These are phyloP conservation scores for Sphaceloma murrayae DNA, from an alignment of 2,329 filamentous ascomycete species.

Conservation along the genomic window DNA sequence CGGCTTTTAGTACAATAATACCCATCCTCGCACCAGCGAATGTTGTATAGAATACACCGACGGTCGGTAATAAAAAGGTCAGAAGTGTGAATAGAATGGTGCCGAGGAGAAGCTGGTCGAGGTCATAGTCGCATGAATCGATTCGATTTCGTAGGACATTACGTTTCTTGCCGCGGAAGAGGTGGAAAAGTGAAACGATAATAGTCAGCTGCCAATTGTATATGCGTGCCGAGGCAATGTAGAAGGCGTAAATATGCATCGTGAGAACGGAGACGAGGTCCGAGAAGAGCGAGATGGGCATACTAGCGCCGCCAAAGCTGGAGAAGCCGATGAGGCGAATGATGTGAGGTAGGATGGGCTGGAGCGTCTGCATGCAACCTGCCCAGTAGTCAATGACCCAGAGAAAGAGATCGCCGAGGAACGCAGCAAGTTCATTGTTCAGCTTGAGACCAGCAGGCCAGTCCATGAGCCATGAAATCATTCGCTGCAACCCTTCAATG, in stretches of 20 bases:
- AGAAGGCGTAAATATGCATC: conserved; percentile 95
- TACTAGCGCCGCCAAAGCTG: conserved; percentile 88
- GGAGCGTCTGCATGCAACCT: conserved; percentile 65
- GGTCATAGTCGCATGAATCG: conserved; percentile 96
- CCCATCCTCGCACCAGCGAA: conserved; percentile 91
- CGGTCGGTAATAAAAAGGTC: conserved; percentile 88
- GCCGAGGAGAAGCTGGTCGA: conserved; percentile 90
- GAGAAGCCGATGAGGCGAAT: conserved; percentile 92
- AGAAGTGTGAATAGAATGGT: conserved; percentile 94
- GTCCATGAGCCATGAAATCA: conserved; percentile 91
- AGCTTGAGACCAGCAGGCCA: conserved; percentile 92
- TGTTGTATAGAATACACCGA: conserved; percentile 92
- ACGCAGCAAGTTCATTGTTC: conserved; percentile 86
- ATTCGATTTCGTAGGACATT: conserved; percentile 96
- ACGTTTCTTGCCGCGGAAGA: conserved; percentile 96
- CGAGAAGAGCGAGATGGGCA: conserved; percentile 93
- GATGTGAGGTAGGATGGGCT: conserved; percentile 71
- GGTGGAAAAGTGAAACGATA: conserved; percentile 92
- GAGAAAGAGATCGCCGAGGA: conserved; percentile 87
- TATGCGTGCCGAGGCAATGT: conserved; percentile 90
- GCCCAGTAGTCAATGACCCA: conserved; percentile 99
- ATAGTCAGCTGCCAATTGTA: conserved; percentile 99
- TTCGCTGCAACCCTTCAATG: conserved; percentile 75
- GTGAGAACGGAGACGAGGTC: conserved; percentile 87
- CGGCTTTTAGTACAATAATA: conserved; percentile 86